Base-by-base conservation (phyloP, 106 monocot genomes). In the Iris macrosiphon region DNA sequence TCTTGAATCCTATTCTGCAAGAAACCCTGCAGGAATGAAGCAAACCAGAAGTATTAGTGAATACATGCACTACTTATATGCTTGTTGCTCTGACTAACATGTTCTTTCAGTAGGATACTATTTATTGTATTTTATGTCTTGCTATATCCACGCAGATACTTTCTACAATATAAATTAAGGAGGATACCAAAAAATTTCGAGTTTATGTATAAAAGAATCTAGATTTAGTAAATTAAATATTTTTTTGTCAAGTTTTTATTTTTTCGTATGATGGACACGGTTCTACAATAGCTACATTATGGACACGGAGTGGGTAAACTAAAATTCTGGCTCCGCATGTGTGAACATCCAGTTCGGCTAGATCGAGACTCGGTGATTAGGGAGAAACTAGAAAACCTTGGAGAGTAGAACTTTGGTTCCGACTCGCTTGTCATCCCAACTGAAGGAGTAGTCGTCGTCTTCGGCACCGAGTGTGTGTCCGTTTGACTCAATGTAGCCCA, bases 341-440 rank as follows among this genome's bases (percentile, higher is more conserved):
- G n/a, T n/a, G n/a, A n/a, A n/a, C n/a, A n/a, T n/a, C n/a, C n/a
- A n/a, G n/a, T n/a, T n/a, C n/a, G n/a, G n/a, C n/a, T n/a, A n/a
- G n/a, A n/a, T n/a, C n/a, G n/a, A n/a, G n/a, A n/a, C n/a, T n/a
- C n/a, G n/a, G n/a, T n/a, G n/a, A n/a, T n/a, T n/a, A n/a, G n/a
- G n/a, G 34, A 20, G 21, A 37, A 11, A 30, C 6, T 1, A 17
- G 6, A 28, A 12, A 14, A 75, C 87, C 82, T 79, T 79, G 48
- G 88, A 73, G 11, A 89, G 76, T 21, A 84, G 79, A 33, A 89
- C 46, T 57, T 89, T 80, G 40, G 88, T 72, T 43, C 79, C 88
- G 1, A 71, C 28, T 2, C 76, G 72, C 70, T 89, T 89, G 61
- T 89, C 79, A 27, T 89, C 88, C 88, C 88, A 89, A 46, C 83